Evolutionary conservation across 257 asterid genomes (phyloP).

Genomic region (Fraxinus pennsylvanica): DNA sequence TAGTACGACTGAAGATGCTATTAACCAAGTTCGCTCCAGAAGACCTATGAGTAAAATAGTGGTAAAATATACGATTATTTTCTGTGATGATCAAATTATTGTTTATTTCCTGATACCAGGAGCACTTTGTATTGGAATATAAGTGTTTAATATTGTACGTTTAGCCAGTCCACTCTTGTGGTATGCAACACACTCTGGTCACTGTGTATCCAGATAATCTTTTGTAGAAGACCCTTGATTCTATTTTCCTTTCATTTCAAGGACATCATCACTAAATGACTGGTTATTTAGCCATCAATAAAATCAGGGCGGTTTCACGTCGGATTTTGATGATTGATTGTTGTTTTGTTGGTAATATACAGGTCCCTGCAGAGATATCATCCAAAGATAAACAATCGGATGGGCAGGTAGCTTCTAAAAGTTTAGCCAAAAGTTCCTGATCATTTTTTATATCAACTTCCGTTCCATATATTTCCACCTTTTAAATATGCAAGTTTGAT

Average conservation of each 20-base stretch:
- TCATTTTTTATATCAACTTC: background rate
- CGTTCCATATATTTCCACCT: background rate
- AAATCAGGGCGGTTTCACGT: background rate
- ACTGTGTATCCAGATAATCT: background rate
- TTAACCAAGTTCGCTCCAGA: constrained; percentile 70
- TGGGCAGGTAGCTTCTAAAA: constrained; percentile 48
- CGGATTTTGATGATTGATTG: constrained; percentile 24
- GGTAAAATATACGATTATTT: constrained; percentile 43
- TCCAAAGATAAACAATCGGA: constrained; percentile 54
- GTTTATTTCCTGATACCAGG: background rate
- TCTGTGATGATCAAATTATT: background rate
- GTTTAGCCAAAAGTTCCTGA: background rate
- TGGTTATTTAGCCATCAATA: background rate
- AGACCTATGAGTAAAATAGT: constrained; percentile 82
- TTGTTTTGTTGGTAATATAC: constrained; percentile 26
- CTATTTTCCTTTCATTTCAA: background rate
- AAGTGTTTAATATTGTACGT: background rate
- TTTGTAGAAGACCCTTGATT: background rate
- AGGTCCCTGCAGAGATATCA: constrained; percentile 85
- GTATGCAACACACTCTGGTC: background rate
- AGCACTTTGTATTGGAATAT: background rate
- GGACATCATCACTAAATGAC: background rate
- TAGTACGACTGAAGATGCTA: constrained; percentile 75
- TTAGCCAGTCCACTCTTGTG: background rate
- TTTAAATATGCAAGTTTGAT: background rate